Evolutionary conservation across 1,284 basidiomycete genomes (phyloP).

Genomic region (Tremellales sp.): DNA sequence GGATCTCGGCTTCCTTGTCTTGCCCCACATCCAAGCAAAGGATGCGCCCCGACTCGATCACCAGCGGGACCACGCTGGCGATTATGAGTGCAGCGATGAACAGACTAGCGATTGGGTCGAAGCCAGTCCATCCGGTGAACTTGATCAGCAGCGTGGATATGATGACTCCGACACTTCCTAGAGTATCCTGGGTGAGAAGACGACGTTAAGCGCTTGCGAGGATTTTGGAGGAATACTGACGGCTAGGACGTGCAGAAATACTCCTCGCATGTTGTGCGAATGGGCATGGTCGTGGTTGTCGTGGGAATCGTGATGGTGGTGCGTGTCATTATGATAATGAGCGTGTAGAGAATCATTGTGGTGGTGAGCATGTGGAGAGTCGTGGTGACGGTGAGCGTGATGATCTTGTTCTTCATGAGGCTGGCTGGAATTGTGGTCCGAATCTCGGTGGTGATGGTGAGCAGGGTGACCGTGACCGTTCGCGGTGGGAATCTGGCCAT

Average conservation of each 20-base stretch:
- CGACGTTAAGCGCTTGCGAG: neutral
- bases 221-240: slow-evolving; percentile 9
- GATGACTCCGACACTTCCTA: slow-evolving; percentile 82
- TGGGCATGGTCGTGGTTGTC: slow-evolving; percentile 56
- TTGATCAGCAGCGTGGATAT: slow-evolving; percentile 94
- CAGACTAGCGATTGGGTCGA: slow-evolving; percentile 95
- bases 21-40: slow-evolving; percentile 76
- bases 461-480: slow-evolving; percentile 13
- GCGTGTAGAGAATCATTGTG: slow-evolving; percentile 42
- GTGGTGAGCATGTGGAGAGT: slow-evolving; percentile 48
- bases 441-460: slow-evolving; percentile 15
- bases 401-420: slow-evolving; percentile 17
- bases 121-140: slow-evolving; percentile 98
- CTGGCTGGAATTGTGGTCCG: slow-evolving; percentile 27
- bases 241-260: slow-evolving; percentile 63
- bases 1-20: slow-evolving; percentile 64
- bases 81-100: slow-evolving; percentile 96
- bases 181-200: slow-evolving; percentile 13
- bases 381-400: slow-evolving; percentile 48
- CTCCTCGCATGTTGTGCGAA: slow-evolving; percentile 99
- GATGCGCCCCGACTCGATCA: slow-evolving; percentile 86
- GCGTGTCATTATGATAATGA: slow-evolving; percentile 41
- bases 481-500: slow-evolving; percentile 20
- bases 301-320: slow-evolving; percentile 57
- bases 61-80: slow-evolving; percentile 89